Evolutionary conservation across 371 early-diverging fungal genomes (phyloP).

Genomic region (Saksenaea oblongispora): DNA sequence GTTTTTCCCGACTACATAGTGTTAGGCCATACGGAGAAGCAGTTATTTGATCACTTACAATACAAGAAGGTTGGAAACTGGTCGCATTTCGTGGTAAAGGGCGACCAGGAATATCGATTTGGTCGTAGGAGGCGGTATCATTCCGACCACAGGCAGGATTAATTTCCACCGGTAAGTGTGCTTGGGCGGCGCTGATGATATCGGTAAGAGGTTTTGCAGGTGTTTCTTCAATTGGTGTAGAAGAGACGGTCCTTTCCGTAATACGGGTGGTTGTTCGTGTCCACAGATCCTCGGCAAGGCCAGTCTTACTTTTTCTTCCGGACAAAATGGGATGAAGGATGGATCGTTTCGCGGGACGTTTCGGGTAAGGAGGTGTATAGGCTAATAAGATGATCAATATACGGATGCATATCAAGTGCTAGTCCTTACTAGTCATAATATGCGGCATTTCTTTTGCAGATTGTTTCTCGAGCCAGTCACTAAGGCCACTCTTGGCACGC

Average conservation of each 20-base stretch:
- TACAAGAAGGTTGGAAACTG: neutral
- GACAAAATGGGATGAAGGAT: constrained; percentile 22
- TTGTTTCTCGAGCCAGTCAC: constrained; percentile 35
- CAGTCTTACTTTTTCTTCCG: constrained; percentile 8
- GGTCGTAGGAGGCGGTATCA: constrained; percentile 30
- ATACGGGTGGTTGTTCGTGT: constrained; percentile 7
- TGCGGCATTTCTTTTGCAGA: constrained; percentile 11
- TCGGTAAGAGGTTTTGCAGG: constrained; percentile 22
- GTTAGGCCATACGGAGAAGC: neutral
- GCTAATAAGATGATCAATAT: constrained; percentile 3
- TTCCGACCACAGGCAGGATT: constrained; percentile 14
- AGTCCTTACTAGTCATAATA: constrained; percentile 20
- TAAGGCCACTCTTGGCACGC: constrained; percentile 42
- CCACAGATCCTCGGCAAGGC: constrained; percentile 12
- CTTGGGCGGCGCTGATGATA: constrained; percentile 37
- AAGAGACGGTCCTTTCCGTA: neutral
- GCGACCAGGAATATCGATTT: constrained; percentile 38
- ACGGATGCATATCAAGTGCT: neutral
- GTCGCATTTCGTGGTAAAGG: constrained; percentile 20
- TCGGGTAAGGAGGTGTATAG: constrained; percentile 21
- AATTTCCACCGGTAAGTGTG: constrained; percentile 25
- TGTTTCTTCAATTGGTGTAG: constrained; percentile 1
- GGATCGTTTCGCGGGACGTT: constrained; percentile 18
- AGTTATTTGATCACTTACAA: neutral
- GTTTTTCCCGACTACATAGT: neutral